Evolutionary conservation across 768 basidiomycete species (phyloP).

Genomic region (Leccinum obscurum): DNA sequence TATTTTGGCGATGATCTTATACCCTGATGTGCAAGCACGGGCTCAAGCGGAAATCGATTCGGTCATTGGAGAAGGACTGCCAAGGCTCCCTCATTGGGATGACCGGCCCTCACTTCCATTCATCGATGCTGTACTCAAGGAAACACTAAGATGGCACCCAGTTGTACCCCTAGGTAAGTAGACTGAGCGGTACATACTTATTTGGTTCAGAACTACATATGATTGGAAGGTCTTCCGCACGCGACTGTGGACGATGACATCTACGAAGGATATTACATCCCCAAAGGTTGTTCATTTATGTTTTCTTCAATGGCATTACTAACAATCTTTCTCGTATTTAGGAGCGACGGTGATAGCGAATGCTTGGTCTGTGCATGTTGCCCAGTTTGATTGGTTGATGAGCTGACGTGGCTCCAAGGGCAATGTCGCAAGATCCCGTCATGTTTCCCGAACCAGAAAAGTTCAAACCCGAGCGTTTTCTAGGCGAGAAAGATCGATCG

Average conservation of each 20-base stretch:
- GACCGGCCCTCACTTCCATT: constrained; percentile 23
- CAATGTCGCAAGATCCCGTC: constrained; percentile 37
- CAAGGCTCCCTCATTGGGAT: constrained; percentile 23
- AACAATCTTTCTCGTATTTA: not conserved
- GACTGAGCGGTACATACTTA: not conserved
- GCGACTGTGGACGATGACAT: constrained; percentile 39
- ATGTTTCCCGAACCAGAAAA: constrained; percentile 38
- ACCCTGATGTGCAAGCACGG: constrained; percentile 25
- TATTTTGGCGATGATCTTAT: constrained; percentile 26
- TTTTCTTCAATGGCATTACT: not conserved
- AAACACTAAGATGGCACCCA: constrained; percentile 29
- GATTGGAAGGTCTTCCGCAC: constrained; percentile 31
- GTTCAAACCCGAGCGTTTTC: constrained; percentile 41
- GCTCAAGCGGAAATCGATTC: constrained; percentile 22
- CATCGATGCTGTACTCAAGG: constrained; percentile 23
- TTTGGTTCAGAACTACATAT: not conserved
- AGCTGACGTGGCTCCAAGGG: constrained; percentile 17
- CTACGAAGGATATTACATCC: constrained; percentile 50
- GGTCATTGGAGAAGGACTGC: constrained; percentile 15
- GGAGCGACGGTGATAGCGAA: constrained; percentile 26
- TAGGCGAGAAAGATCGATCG: constrained; percentile 10
- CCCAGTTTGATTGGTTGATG: not conserved
- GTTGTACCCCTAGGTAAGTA: constrained; percentile 12
- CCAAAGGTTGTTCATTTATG: constrained; percentile 39
- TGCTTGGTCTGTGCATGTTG: constrained; percentile 13